These are phyloP conservation scores for Yamadazyma endophytica DNA, from an alignment of 805 yeast species.

Conservation along the genomic window DNA sequence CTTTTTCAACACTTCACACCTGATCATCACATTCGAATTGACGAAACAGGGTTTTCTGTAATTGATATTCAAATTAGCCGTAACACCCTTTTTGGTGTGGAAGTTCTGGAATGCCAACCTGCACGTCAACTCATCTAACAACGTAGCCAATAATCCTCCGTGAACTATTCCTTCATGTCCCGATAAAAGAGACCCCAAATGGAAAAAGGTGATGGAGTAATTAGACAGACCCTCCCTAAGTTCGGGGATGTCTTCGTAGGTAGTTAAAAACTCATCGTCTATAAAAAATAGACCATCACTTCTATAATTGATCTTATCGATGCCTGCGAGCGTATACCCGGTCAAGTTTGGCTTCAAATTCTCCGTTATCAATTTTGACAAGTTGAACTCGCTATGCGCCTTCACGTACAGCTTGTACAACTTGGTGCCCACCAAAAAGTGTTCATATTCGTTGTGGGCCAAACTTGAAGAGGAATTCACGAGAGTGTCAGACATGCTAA, in stretches of 20 bases:
- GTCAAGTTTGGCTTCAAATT: conserved; percentile 32
- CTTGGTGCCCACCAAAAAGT: conserved; percentile 1
- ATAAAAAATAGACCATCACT: conserved; percentile 29
- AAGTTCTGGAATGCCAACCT: conserved; percentile 39
- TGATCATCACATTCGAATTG: conserved; percentile 28
- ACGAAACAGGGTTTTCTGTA: conserved; percentile 34
- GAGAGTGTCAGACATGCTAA: too few species aligned
- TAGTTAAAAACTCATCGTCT: conserved; percentile 24
- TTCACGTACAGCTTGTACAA: conserved; percentile 3
- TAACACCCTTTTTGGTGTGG: conserved; percentile 36
- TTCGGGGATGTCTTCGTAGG: conserved; percentile 19
- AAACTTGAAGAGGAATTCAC: too few species aligned
- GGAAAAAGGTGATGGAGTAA: conserved; percentile 34
- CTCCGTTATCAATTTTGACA: conserved; percentile 18
- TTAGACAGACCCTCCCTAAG: conserved; percentile 18
- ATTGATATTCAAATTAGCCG: conserved; percentile 41
- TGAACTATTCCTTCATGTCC: conserved; percentile 41
- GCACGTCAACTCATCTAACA: conserved; percentile 41
- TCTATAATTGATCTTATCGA: conserved; percentile 29
- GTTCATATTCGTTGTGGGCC: too few species aligned
- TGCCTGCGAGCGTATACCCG: conserved; percentile 30
- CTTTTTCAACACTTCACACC: conserved; percentile 27
- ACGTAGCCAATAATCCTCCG: conserved; percentile 41
- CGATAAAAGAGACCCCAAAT: conserved; percentile 32
- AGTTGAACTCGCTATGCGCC: conserved; percentile 8